Base-by-base conservation (phyloP, 352 stramenopile species). In the Phytophthora kernoviae region DNA sequence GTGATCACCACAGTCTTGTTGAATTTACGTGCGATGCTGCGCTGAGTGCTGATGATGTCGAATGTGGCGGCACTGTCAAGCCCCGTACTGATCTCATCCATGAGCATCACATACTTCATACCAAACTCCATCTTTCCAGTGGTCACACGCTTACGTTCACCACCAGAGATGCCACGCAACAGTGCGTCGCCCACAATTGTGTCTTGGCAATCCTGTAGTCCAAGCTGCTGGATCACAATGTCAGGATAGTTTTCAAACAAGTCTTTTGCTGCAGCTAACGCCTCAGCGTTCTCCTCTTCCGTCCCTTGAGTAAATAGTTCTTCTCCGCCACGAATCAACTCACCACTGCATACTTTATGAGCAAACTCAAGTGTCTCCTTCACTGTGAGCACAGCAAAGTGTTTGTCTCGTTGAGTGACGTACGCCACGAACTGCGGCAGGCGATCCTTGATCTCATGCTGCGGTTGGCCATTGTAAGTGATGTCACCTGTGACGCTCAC, bases 31-130 rank as follows among this genome's bases (percentile, higher is more conserved):
- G 79, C 75, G 8, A 86, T 65, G 26, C 64, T 73, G 0, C 69
- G 65, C 24, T 88, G 73, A 0, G 67, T 75, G 30, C 49, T 78
- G 65, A 84, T 73, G 47, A 87, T 89, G 36, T 88, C 78, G 30
- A 70, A 86, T 4, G 77, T 87, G 4, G 75, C 71, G 12, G 78
- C 78, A 9, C 56, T 73, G 58, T 87, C 77, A 2, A 87, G 59
- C 1, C 77, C 77, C 10, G 75, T 85, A 24, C 57, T 79, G 69
- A 98, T 97, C 74, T 96, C 86, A 64, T 98, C 93, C 63, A 86
- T 83, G 41, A 93, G 84, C n/a, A 84, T 68, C 30, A 97, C 78
- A 46, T 78, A 82, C 60, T 82, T 78, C 36, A 75, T 62, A 26
- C 73, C 71, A 39, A 92, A 83, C 32, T 94, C 66, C 81, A 98